These are phyloP conservation scores for Fraxinus angustifolia DNA, from an alignment of 305 asterid genomes.

Conservation along the genomic window DNA sequence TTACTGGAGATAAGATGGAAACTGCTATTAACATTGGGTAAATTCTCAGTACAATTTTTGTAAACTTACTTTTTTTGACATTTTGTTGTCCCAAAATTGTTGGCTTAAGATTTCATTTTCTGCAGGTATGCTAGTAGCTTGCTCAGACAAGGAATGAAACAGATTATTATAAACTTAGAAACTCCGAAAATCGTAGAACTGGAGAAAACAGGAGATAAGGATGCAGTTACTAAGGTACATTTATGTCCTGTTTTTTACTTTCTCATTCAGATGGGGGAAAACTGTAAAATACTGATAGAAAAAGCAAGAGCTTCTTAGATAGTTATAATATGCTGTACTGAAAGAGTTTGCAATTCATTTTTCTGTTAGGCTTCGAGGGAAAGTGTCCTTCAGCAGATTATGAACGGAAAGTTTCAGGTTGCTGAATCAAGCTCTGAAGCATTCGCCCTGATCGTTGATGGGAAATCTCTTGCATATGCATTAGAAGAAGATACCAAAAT, in stretches of 20 bases:
- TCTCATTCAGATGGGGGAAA: background rate
- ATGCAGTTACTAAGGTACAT: constrained; percentile 51
- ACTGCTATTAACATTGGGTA: constrained; percentile 98
- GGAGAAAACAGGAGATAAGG: constrained; percentile 57
- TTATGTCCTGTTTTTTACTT: background rate
- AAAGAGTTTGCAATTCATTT: constrained; percentile 11
- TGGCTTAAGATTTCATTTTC: constrained; percentile 26
- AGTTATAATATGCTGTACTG: constrained; percentile 8
- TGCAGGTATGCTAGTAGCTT: constrained; percentile 73
- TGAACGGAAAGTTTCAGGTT: constrained; percentile 61
- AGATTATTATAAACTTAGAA: constrained; percentile 54
- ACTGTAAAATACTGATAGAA: background rate
- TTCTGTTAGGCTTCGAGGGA: constrained; percentile 61
- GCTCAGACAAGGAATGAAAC: constrained; percentile 81
- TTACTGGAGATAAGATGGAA: constrained; percentile 98
- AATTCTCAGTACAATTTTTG: constrained; percentile 10
- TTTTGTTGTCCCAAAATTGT: constrained; percentile 18
- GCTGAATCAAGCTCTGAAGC: constrained; percentile 50
- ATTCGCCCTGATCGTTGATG: constrained; percentile 89
- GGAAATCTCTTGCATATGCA: constrained; percentile 90
- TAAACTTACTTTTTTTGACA: background rate
- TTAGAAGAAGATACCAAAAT: constrained; percentile 57
- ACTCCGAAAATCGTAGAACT: constrained; percentile 50
- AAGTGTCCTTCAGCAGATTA: constrained; percentile 60
- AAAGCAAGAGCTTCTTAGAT: background rate